These are phyloP conservation scores for Rhizopogon salebrosus DNA, from an alignment of 768 basidiomycete species.

Conservation along the genomic window DNA sequence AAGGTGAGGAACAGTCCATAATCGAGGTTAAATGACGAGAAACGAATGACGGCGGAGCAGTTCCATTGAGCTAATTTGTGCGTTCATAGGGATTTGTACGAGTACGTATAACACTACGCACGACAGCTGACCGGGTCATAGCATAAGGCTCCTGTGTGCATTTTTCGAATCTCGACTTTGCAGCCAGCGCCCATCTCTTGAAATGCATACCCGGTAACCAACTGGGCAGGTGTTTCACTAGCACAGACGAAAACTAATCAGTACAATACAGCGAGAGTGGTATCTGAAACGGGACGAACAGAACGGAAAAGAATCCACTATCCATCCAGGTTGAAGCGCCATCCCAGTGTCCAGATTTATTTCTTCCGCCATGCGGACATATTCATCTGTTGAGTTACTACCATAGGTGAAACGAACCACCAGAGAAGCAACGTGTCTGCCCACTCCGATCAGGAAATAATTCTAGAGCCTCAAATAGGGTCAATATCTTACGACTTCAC, in stretches of 20 bases:
- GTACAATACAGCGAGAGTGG: neutral
- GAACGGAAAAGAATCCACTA: slow-evolving; percentile 35
- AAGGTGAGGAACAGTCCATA: neutral
- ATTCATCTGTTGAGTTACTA: slow-evolving; percentile 23
- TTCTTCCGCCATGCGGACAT: slow-evolving; percentile 29
- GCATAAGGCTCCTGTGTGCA: slow-evolving; percentile 8
- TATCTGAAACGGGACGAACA: slow-evolving; percentile 20
- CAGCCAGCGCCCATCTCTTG: slow-evolving; percentile 20
- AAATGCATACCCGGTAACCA: slow-evolving; percentile 42
- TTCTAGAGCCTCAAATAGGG: neutral
- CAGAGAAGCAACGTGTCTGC: slow-evolving; percentile 30
- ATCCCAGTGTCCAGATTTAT: slow-evolving; percentile 19
- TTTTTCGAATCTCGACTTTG: slow-evolving; percentile 7
- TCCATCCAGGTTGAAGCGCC: slow-evolving; percentile 29
- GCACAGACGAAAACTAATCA: slow-evolving; percentile 24
- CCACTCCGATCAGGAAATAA: neutral
- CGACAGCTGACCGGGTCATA: slow-evolving; percentile 3
- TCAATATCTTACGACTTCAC: slow-evolving; percentile 3
- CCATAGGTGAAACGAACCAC: slow-evolving; percentile 38
- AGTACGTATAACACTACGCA: neutral
- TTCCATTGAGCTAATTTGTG: neutral
- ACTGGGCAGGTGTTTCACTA: slow-evolving; percentile 20
- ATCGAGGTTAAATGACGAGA: neutral
- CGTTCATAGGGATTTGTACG: neutral
- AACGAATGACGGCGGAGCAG: neutral